phyloP scores from a whole-genome alignment of 1,284 basidiomycete genomes.

The Heterobasidion occidentale region DNA sequence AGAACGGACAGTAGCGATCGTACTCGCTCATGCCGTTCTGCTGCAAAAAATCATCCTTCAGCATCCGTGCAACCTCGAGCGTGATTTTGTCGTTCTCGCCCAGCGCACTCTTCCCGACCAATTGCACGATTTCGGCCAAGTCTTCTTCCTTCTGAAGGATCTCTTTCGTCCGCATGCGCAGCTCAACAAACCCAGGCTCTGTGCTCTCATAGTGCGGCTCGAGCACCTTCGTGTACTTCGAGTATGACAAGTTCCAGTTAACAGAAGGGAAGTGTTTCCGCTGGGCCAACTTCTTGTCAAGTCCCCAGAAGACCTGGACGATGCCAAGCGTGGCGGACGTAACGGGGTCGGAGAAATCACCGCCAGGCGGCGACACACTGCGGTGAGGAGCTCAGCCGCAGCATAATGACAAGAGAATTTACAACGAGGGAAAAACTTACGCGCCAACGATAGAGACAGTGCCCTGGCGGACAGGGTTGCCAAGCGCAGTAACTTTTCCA shows the following conservation, averaged over 20 bases:
- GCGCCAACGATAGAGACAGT: conserved; percentile 99
- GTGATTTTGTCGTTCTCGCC: conserved; percentile 99
- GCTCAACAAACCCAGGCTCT: conserved; percentile 89
- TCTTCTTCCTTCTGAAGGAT: conserved; percentile 99
- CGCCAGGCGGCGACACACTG: conserved; percentile 95
- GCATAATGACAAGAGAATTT: neutral
- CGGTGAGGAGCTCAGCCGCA: conserved; percentile 7
- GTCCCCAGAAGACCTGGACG: conserved; percentile 98
- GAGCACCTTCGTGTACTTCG: conserved; percentile 95
- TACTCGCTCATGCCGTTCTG: conserved; percentile 99
- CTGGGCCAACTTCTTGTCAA: conserved; percentile 95
- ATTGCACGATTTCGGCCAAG: conserved; percentile 96
- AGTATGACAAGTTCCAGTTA: conserved; percentile 99
- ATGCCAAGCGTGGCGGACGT: conserved; percentile 97
- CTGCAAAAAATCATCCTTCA: conserved; percentile 98
- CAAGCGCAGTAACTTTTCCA: conserved; percentile 93
- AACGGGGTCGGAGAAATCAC: conserved; percentile 99
- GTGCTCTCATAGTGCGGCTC: conserved; percentile 90
- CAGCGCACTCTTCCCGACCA: conserved; percentile 96
- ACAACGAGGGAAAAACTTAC: conserved; percentile 41
- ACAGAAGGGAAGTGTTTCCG: conserved; percentile 98
- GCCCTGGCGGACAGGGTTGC: conserved; percentile 83
- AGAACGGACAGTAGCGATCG: conserved; percentile 97
- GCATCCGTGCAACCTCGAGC: conserved; percentile 93
- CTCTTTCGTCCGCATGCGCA: conserved; percentile 90